Base-by-base conservation (phyloP, 805 yeast species). In the Zygotorulaspora florentina region DNA sequence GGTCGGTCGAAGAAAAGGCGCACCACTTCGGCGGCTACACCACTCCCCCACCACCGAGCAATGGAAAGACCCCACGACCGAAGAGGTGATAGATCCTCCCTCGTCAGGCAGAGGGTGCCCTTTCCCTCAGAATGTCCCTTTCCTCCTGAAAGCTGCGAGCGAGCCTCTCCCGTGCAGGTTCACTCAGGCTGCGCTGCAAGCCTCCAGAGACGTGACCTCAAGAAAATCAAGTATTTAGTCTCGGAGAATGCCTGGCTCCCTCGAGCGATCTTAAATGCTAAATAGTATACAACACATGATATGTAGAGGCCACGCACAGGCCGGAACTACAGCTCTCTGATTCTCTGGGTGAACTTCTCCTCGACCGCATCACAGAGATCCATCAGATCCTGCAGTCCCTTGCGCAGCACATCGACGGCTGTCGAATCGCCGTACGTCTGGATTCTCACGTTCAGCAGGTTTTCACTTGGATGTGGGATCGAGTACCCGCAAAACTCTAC, bases 401-500 rank as follows among this genome's bases (percentile, higher is more conserved):
- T 87, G 58, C 87, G 90, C 35, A 93, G 74, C 1, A 96, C 98
- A 65, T 91, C 96, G 33, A 87, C 81, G 3, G 98, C 98, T 3
- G 97, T 83, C 8, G 71, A 70, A 26, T 81, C 96, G 33, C 80
- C 96, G 62, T 89, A 90, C 1, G 99, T 93, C 71, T 93, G 99
- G 52, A 93, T 88, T 70, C 99, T 81, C 46, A 93, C 66, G 69
- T 93, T 88, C 68, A 93, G 72, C 56, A 85, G 84, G 50, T 87
- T 75, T 69, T 93, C 99, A 29, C 96, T 87, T 15, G 99, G 99
- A 68, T 93, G 99, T 9, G 99, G 99, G 55, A 93, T 93, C 36
- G 97, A 88, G 70, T 93, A 93, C 46, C 99, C 99, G 64, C 98
- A 91, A 66, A 93, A 93, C 64, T 93, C 99, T 20, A 93, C 99